Percentiles rank a stretch among this genome's conserved stretches.
Conservation (phyloP, 352 stramenopile genomes). For the Elongisporangium undulatum region DNA sequence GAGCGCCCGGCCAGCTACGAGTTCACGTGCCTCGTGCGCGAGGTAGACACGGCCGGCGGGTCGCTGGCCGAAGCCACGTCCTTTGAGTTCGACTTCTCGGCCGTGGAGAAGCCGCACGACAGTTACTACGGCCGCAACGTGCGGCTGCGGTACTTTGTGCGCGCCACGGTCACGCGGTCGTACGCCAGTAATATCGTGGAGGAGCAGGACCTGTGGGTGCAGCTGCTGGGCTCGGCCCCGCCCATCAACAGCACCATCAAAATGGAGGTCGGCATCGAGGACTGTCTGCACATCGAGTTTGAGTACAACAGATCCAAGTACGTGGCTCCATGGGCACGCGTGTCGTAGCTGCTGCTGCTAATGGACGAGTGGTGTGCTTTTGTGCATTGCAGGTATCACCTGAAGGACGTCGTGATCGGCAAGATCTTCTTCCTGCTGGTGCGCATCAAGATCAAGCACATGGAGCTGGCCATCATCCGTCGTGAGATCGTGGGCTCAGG, state of each 20-base stretch:
- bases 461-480: constrained; percentile 97
- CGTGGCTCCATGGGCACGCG: constrained; percentile 6
- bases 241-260: constrained; percentile 93
- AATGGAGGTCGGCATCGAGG: constrained; percentile 99
- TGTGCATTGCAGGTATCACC: constrained; percentile 62
- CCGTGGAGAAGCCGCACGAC: constrained; percentile 94
- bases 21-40: constrained; percentile 90
- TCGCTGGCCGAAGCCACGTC: constrained; percentile 38
- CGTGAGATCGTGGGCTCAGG: constrained; percentile 89
- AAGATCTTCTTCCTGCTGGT: constrained; percentile 99
- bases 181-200: constrained; percentile 89
- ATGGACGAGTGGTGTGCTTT: neutral
- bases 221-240: constrained; percentile 57
- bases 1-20: constrained; percentile 85
- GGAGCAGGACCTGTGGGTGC: constrained; percentile 94
- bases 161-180: constrained; percentile 89
- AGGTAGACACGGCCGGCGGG: constrained; percentile 86
- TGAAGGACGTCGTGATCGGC: constrained; percentile 95
- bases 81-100: constrained; percentile 93
- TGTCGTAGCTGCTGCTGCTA: neutral
- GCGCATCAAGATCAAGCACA: constrained; percentile 99
- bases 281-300: constrained; percentile 99
- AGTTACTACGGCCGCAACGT: constrained; percentile 97
- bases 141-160: constrained; percentile 94
- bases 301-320: constrained; percentile 97